Base-by-base conservation (phyloP, 169 alveolate species). In the Eimeria sp. region DNA sequence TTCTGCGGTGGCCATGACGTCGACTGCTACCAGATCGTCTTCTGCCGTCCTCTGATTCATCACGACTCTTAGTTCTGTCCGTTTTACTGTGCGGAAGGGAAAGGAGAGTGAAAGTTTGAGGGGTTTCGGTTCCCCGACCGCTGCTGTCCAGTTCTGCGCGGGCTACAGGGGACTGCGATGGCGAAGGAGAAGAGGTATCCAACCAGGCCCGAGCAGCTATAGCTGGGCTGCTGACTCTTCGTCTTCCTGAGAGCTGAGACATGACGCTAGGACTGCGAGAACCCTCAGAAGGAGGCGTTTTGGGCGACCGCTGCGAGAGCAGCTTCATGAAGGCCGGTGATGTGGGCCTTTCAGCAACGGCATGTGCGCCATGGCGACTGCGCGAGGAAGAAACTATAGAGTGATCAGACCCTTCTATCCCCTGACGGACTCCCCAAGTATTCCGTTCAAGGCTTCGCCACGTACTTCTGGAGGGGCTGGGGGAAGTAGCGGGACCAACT, bases 171-270 rank as follows among this genome's bases (percentile, higher is more conserved):
- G 89, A 49, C 45, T 43, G 86, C 86, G 72, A 30, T 2, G 25
- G 70, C 18, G 73, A 54, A 25, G 90, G 49, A 7, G 92, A 75
- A 27, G 92, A 14, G 25, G 76, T 4, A 18, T n/a, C 61, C n/a
- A 84, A 70, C 92, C 92, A 84, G 13, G 92, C 80, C 34, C 92
- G 78, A 84, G 92, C 92, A 27, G 78, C 78, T 58, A 84, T 34
- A 34, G 54, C 47, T 5, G 92, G 92, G 58, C 92, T 84, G 92
- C 92, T 84, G 51, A 84, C 75, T 27, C 92, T 22, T 16, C 92
- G 75, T 58, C 92, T 84, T 14, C 61, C 75, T 2, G 92, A 57
- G 20, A 84, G 57, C 92, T 61, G 92, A 18, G 92, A 84, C 34
- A 84, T 30, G 5, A 84, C 78, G 43, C 80, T 84, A 34, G 92